Evolutionary conservation across 129 eudicot genomes (phyloP).

Genomic region (Mikania micrantha): DNA sequence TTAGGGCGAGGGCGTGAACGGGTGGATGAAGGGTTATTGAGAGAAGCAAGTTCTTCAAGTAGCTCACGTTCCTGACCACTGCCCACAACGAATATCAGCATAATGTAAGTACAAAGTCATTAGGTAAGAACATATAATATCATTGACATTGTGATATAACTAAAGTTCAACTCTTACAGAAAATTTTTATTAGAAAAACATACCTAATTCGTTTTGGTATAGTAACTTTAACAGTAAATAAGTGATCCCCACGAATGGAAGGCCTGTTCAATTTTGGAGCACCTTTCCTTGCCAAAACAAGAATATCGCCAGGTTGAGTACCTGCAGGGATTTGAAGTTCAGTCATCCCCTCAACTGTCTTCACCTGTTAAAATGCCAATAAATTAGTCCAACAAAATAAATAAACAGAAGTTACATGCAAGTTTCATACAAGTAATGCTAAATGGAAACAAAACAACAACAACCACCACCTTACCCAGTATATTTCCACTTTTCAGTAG

Average conservation of each 20-base stretch:
- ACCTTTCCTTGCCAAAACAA: constrained; percentile 90
- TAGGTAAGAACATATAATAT: constrained; percentile 2
- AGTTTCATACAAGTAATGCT: neutral
- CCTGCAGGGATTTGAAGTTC: constrained; percentile 92
- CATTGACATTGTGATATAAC: neutral
- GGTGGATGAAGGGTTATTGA: constrained; percentile 38
- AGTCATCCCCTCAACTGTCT: constrained; percentile 84
- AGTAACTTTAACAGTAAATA: constrained; percentile 74
- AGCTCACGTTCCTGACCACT: constrained; percentile 81
- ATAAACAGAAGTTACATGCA: neutral
- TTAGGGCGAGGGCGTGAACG: constrained; percentile 51
- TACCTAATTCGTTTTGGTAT: constrained; percentile 95
- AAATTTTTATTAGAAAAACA: neutral
- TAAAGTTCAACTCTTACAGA: neutral
- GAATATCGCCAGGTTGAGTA: constrained; percentile 96
- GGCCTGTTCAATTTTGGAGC: constrained; percentile 90
- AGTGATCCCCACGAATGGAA: constrained; percentile 97
- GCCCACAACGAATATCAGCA: constrained; percentile 12
- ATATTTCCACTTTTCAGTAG: too few species aligned
- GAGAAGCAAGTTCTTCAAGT: constrained; percentile 84
- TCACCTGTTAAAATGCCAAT: constrained; percentile 52
- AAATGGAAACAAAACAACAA: neutral
- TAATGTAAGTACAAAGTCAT: neutral
- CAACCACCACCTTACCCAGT: too few species aligned
- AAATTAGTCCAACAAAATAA: neutral